Conservation (phyloP, 2,329 filamentous ascomycete genomes). For the Xylariaceae sp. region DNA sequence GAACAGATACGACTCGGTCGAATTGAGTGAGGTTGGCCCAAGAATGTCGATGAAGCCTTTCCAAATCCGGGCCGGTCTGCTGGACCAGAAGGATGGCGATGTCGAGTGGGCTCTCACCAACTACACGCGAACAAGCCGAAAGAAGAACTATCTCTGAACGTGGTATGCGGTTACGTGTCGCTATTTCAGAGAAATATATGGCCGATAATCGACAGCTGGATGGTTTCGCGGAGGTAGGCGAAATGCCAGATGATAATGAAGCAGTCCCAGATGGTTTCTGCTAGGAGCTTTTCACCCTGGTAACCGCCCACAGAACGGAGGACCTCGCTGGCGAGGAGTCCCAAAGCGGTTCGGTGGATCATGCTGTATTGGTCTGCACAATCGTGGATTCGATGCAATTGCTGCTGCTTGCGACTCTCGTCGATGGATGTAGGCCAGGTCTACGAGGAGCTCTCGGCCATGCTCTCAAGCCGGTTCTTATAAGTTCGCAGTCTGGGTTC, state of each 20-base stretch:
- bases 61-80: conserved; percentile 82
- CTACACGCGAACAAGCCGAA: conserved; percentile 86
- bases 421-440: background rate
- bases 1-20: conserved; percentile 67
- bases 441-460: background rate
- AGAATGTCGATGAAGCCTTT: conserved; percentile 97
- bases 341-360: conserved; percentile 4
- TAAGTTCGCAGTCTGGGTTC: background rate
- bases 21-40: conserved; percentile 83
- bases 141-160: conserved; percentile 85
- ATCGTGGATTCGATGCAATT: background rate
- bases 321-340: conserved; percentile 16
- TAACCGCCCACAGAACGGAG: conserved; percentile 16
- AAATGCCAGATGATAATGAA: conserved; percentile 25
- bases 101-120: conserved; percentile 95
- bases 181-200: conserved; percentile 22
- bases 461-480: background rate
- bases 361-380: conserved; percentile 6
- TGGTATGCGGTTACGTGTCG: background rate
- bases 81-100: conserved; percentile 93
- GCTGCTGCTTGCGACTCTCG: background rate
- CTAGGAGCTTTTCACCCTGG: conserved; percentile 11
- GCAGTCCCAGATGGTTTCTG: conserved; percentile 12
- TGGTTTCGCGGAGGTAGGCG: conserved; percentile 20
- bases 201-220: conserved; percentile 21